Base-by-base conservation (phyloP, 768 basidiomycete species). In the Naganishia friedmannii region DNA sequence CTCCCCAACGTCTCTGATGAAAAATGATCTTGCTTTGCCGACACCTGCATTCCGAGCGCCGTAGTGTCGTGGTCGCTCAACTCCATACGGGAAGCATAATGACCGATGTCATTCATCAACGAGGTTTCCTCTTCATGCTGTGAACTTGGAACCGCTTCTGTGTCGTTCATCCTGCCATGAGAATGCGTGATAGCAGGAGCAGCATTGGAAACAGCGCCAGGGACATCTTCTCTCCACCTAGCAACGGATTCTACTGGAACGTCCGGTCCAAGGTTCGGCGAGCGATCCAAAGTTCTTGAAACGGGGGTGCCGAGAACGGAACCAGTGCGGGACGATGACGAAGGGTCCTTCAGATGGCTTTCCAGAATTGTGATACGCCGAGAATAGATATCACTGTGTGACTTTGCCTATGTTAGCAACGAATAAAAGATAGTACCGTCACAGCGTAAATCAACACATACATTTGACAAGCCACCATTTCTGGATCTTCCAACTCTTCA, bases 391-490 rank as follows among this genome's bases (percentile, higher is more conserved):
- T 51, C 56, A 2, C 76, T 74, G 32, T n/a, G 31, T 3, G 26
- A 45, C 31, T 34, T 37, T 19, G n/a, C 7, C 6, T 28, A 1
- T 28, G 72, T 54, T 71, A 70, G 39, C 39, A 9, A 12, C 19
- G 23, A n/a, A 17, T 58, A 13, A 10, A 39, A n/a, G 21, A 32
- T 1, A 63, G n/a, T 23, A 5, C 31, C 10, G 23, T 32, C 6
- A 6, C 28, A n/a, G 57, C 53, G 46, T 26, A 15, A 13, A n/a
- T 23, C 26, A n/a, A 53, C 10, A 57, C 74, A 65, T 46, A 77
- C 77, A 76, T 68, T 48, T 71, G 74, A 65, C 53, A 67, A 19
- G 71, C 69, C 29, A 76, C 66, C 75, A 77, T 76, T 39, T 77
- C 75, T 21, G 73, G 74, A 73, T 77, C 77, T 51, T 77, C 75